phyloP scores from a whole-genome alignment of 805 yeast species.

The Saccharomycopsis malanga region DNA sequence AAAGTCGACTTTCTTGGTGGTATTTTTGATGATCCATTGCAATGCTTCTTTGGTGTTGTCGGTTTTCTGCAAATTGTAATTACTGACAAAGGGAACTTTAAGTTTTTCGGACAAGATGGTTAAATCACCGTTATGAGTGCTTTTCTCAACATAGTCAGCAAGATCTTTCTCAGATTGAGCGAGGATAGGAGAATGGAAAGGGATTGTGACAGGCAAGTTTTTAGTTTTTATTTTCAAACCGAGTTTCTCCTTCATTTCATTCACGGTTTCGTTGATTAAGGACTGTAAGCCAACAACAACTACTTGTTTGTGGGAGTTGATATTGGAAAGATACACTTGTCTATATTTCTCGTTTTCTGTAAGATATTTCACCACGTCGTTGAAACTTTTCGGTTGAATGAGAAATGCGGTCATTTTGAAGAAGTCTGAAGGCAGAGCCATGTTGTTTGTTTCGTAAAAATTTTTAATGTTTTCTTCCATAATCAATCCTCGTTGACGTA shows the following conservation, averaged over 20 bases:
- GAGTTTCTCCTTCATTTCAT: background rate
- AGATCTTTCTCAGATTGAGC: slow-evolving; percentile 7
- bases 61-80: slow-evolving; percentile 6
- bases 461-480: slow-evolving; percentile 15
- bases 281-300: slow-evolving; percentile 10
- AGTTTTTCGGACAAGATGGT: slow-evolving; percentile 3
- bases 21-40: slow-evolving; percentile 11
- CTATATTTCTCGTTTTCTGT: background rate
- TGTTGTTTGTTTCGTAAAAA: background rate
- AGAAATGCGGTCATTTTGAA: slow-evolving; percentile 15
- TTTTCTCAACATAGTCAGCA: slow-evolving; percentile 2
- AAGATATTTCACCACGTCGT: background rate
- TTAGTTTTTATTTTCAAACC: slow-evolving; percentile 1
- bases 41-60: slow-evolving; percentile 8
- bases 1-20: slow-evolving; percentile 17
- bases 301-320: slow-evolving; percentile 19
- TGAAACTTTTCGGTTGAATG: slow-evolving; percentile 7
- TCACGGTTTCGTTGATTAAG: background rate
- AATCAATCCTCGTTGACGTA: slow-evolving; percentile 12
- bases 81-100: slow-evolving; percentile 9
- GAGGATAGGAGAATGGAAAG: slow-evolving; percentile 18
- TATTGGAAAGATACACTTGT: slow-evolving; percentile 11
- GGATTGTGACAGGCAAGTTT: slow-evolving; percentile 15
- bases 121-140: background rate
- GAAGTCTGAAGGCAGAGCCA: background rate